phyloP scores from a whole-genome alignment of 2,329 filamentous ascomycete species.

The Endoconidiophora polonica region DNA sequence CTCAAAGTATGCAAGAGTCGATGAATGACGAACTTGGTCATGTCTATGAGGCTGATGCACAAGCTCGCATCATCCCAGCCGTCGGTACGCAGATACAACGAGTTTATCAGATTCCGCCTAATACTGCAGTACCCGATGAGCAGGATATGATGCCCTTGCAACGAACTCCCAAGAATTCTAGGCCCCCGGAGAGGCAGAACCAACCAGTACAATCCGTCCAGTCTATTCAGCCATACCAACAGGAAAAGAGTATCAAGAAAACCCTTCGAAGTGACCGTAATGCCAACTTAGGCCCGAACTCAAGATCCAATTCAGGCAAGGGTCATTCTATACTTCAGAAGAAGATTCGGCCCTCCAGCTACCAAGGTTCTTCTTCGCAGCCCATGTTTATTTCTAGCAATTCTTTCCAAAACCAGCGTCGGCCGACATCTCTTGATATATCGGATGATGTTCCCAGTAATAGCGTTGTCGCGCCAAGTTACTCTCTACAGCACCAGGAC shows the following conservation, averaged over 20 bases:
- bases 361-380: slow-evolving; percentile 2
- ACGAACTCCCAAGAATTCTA: no score
- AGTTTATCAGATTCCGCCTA: not conserved
- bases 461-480: not conserved
- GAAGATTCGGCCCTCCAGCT: slow-evolving; percentile 7
- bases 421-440: not conserved
- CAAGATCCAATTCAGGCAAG: not conserved
- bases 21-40: slow-evolving; percentile 8
- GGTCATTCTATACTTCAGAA: slow-evolving; percentile 7
- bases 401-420: not conserved
- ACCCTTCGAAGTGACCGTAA: not conserved
- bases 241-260: no score
- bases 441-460: not conserved
- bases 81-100: not conserved
- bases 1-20: slow-evolving; percentile 4
- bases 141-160: no score
- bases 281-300: not conserved
- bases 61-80: slow-evolving; percentile 4
- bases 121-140: no score
- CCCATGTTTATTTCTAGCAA: not conserved
- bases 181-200: no score
- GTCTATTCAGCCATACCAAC: no score
- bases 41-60: slow-evolving; percentile 8
- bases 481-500: slow-evolving; percentile 8
- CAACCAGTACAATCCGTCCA: not conserved